These are phyloP conservation scores for Alternaria burnsii DNA, from an alignment of 2,329 filamentous ascomycete species.

Conservation along the genomic window DNA sequence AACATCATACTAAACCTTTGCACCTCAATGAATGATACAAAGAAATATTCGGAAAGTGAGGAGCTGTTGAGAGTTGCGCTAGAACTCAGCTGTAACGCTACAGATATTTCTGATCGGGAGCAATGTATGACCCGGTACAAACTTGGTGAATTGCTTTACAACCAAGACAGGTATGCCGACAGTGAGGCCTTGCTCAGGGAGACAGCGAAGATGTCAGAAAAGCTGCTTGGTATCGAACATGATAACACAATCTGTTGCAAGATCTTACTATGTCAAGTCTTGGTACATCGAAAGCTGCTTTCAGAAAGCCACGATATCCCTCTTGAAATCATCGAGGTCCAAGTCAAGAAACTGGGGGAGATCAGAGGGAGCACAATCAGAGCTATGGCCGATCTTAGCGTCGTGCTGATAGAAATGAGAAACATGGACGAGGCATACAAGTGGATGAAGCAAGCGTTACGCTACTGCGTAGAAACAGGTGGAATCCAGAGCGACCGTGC, in stretches of 20 bases:
- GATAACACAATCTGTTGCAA: fast-evolving
- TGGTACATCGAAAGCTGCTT: neutral
- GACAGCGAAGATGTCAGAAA: neutral
- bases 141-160: fast-evolving
- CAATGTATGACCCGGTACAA: neutral
- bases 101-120: fast-evolving
- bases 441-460: neutral
- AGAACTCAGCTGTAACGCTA: neutral
- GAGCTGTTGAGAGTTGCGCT: neutral
- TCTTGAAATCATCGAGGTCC: neutral
- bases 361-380: neutral
- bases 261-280: fast-evolving
- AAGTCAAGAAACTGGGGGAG: neutral
- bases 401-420: neutral
- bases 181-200: neutral
- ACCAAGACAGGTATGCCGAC: neutral
- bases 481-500: neutral
- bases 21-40: fast-evolving
- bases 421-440: neutral
- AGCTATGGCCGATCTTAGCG: neutral
- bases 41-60: neutral
- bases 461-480: neutral
- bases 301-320: neutral
- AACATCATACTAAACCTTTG: neutral
- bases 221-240: neutral